Conservation (phyloP, 2,329 filamentous ascomycete genomes). For the Graphilbum fragrans region DNA sequence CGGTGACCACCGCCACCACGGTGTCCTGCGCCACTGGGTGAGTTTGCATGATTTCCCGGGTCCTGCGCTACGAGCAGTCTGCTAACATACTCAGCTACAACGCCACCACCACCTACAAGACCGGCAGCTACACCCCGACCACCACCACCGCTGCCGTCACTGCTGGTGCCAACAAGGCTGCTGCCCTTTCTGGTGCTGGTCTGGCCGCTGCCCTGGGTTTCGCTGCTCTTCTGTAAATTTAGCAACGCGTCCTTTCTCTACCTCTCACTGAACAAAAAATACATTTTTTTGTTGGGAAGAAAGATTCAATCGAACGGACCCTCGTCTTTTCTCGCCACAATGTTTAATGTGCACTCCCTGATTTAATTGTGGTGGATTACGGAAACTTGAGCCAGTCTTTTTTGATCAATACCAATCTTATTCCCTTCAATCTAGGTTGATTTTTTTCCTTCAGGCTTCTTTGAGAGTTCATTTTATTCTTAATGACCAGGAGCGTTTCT, state of each 20-base stretch:
- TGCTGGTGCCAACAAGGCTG: slow-evolving; percentile 43
- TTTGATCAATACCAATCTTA: slow-evolving; percentile 2
- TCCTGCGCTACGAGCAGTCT: background rate
- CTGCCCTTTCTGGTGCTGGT: slow-evolving; percentile 43
- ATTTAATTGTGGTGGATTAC: no score
- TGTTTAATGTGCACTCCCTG: background rate
- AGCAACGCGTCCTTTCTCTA: slow-evolving; percentile 4
- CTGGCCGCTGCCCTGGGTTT: slow-evolving; percentile 49
- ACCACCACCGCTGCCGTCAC: slow-evolving; percentile 35
- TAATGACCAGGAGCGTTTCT: background rate
- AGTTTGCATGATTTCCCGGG: background rate
- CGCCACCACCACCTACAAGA: slow-evolving; percentile 21
- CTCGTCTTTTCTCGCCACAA: background rate
- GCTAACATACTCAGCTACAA: slow-evolving; percentile 18
- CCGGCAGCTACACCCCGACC: slow-evolving; percentile 19
- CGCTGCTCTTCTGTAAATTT: slow-evolving; percentile 46
- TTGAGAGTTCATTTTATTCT: background rate
- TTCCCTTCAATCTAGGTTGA: background rate
- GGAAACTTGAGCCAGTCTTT: background rate
- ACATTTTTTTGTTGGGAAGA: slow-evolving; percentile 4
- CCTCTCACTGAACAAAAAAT: background rate
- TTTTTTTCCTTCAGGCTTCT: background rate
- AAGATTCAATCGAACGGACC: no score
- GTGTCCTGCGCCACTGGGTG: slow-evolving; percentile 36
- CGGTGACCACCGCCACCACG: slow-evolving; percentile 37